Evolutionary conservation across 371 early-diverging fungal genomes (phyloP).

Genomic region (Saksenaea oblongispora): DNA sequence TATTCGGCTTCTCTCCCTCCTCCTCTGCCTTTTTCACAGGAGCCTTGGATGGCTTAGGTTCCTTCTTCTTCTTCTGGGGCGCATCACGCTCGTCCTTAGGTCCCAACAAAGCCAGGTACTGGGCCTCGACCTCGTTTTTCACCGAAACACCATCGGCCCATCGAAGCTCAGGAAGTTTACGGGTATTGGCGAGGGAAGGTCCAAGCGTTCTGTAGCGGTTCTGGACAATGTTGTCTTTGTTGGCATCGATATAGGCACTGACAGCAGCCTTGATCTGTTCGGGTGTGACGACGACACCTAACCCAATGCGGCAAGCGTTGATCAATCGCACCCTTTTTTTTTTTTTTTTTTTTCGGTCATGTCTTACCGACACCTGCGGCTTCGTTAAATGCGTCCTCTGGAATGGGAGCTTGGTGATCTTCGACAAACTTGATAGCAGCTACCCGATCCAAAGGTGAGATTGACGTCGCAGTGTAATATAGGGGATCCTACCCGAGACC

Average conservation of each 20-base stretch:
- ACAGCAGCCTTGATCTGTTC: slow-evolving; percentile 64
- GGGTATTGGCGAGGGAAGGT: slow-evolving; percentile 70
- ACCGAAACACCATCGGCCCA: slow-evolving; percentile 92
- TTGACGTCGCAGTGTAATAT: not conserved
- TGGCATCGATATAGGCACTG: slow-evolving; percentile 57
- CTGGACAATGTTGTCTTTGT: slow-evolving; percentile 70
- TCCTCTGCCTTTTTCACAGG: slow-evolving; percentile 37
- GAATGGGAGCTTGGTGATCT: slow-evolving; percentile 53
- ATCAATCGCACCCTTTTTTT: not conserved
- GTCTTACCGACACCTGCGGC: slow-evolving; percentile 91
- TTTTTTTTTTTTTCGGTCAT: not conserved
- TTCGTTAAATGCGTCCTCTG: slow-evolving; percentile 71
- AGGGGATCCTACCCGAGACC: slow-evolving; percentile 68
- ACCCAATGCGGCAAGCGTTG: not conserved
- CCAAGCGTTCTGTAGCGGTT: slow-evolving; percentile 87
- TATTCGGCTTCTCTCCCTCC: slow-evolving; percentile 43
- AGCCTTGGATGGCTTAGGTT: slow-evolving; percentile 39
- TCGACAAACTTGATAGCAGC: slow-evolving; percentile 91
- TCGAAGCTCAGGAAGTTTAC: slow-evolving; percentile 67
- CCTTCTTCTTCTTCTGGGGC: slow-evolving; percentile 70
- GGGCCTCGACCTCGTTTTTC: slow-evolving; percentile 86
- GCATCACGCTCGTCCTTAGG: slow-evolving; percentile 96
- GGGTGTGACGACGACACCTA: slow-evolving; percentile 79
- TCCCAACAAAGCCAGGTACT: slow-evolving; percentile 82
- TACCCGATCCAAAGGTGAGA: slow-evolving; percentile 22